These are phyloP conservation scores for Aegilops bicornis DNA, from an alignment of 176 grass and related monocot species.

Conservation along the genomic window DNA sequence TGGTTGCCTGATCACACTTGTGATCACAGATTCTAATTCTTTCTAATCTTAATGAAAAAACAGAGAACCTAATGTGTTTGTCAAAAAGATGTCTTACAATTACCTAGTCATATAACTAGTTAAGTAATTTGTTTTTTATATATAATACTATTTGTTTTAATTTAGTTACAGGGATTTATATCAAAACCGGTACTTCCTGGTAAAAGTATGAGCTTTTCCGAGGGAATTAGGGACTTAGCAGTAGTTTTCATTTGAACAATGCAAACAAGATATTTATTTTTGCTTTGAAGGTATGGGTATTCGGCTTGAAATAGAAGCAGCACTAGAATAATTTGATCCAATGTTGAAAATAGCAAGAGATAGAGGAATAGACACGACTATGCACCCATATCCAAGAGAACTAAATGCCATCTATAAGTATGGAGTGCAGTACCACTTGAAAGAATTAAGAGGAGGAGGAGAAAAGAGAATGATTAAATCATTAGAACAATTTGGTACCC, in stretches of 20 bases:
- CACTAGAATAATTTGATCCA: conserved; percentile 8
- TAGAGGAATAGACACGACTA: neutral
- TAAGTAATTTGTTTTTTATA: neutral
- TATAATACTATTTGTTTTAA: neutral
- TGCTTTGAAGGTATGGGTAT: neutral
- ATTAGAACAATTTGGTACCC: neutral
- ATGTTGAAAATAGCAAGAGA: neutral
- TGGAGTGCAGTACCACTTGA: neutral
- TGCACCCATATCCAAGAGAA: neutral
- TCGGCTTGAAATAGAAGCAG: neutral
- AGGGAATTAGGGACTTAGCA: neutral
- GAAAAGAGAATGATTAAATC: neutral
- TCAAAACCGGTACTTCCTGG: neutral
- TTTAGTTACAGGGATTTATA: neutral
- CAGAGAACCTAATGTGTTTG: neutral
- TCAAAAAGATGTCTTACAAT: neutral
- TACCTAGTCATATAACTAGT: neutral
- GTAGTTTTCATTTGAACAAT: neutral
- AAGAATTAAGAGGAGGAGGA: conserved; percentile 6
- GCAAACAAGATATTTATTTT: neutral
- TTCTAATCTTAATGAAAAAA: neutral
- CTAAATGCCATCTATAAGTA: neutral
- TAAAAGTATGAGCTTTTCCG: neutral
- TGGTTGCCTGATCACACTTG: no score
- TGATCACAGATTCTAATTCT: no score